Evolutionary conservation across 768 basidiomycete genomes (phyloP).

Genomic region (Collybiopsis confluens): DNA sequence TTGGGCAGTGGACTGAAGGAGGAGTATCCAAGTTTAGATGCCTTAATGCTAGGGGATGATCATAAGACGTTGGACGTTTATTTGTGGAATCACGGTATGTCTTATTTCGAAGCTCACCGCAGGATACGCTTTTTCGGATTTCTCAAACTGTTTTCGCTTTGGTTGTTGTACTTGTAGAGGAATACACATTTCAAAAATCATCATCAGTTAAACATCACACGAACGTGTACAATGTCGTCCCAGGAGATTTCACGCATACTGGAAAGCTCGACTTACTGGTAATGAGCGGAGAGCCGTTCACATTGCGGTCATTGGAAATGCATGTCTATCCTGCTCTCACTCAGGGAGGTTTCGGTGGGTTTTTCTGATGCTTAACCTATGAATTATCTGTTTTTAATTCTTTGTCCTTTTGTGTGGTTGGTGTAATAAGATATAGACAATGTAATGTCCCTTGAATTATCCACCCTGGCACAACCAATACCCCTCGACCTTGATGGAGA

Average conservation of each 20-base stretch:
- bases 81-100: slow-evolving; percentile 77
- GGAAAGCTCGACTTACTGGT: slow-evolving; percentile 88
- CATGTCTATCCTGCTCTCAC: slow-evolving; percentile 64
- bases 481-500: slow-evolving; percentile 84
- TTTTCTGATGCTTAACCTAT: neutral
- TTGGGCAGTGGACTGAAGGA: neutral
- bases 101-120: too few relatives aligned
- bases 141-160: neutral
- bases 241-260: slow-evolving; percentile 90
- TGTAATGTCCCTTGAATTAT: slow-evolving; percentile 54
- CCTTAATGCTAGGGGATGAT: slow-evolving; percentile 71
- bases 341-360: slow-evolving; percentile 63
- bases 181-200: slow-evolving; percentile 51
- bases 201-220: slow-evolving; percentile 49
- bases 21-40: slow-evolving; percentile 59
- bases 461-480: slow-evolving; percentile 76
- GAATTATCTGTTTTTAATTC: slow-evolving; percentile 1
- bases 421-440: slow-evolving; percentile 34
- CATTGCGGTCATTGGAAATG: slow-evolving; percentile 54
- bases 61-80: slow-evolving; percentile 74
- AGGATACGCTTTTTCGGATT: neutral
- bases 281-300: slow-evolving; percentile 58
- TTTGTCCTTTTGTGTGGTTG: too few relatives aligned
- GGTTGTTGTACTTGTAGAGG: slow-evolving; percentile 37
- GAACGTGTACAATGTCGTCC: slow-evolving; percentile 76